Evolutionary conservation across 805 yeast species (phyloP), one percentile per base, ranked within the genome.

Genomic region (Tanozyma kutaoensis): DNA sequence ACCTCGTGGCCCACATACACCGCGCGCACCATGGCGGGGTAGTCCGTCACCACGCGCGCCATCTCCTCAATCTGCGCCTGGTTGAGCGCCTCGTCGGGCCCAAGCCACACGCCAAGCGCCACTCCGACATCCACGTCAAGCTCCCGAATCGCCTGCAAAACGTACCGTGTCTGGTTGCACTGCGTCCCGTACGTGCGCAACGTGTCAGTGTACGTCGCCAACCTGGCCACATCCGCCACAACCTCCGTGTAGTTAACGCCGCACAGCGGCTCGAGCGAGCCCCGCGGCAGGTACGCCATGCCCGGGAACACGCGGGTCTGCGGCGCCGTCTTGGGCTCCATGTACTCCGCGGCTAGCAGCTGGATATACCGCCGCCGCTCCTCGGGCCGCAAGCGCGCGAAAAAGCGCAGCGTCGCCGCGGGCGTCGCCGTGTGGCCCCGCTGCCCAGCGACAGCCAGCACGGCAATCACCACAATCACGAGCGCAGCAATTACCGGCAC

Each of bases 1-100:
- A 69, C 79, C 35, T 76, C 84, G 38, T 73, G 71, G 0, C 84
- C 84, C 18, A 76, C 58, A 33, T 58, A 57, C 3, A 76, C 54
- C 3, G 69, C 47, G 24, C 72, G 69, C 35, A 76, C 62, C 24
- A 52, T 46, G 15, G 26, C 28, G 3, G 77, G 76, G 34, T 62
- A 66, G 14, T 42, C 46, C 4, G 30, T 33, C 17, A 76, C 37
- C 1, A 69, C 33, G 2, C 37, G 23, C 32, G 62, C 58, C 63
- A 73, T 58, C 4, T 49, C 55, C 6, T 39, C 32, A 26, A 76
- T 40, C 39, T 76, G 76, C 8, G 46, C 38, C 25, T 47, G 31
- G 33, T 76, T 75, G 5, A 50, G 50, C 4, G 48, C 45, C 4
- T 61, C 52, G 41, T 69, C 54, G 1, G 38, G 34, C 0, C 72